A percentile compares a stretch with the other conserved stretches of the same genome.
Evolutionary conservation across 2,329 filamentous ascomycete species (phyloP).

Genomic region (Trichoderma sp.): DNA sequence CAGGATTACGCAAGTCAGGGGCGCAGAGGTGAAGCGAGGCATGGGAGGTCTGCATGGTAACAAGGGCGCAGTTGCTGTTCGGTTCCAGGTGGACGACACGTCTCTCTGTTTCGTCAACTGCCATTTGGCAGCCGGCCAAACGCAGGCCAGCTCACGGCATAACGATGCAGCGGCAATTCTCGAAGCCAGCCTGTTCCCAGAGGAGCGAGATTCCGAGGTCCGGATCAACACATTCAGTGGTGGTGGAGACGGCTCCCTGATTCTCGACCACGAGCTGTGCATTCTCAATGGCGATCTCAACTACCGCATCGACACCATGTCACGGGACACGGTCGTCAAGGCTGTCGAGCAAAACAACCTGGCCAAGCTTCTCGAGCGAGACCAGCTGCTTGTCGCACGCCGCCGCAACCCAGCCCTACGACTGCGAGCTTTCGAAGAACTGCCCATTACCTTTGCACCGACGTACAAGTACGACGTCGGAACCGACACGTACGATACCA

Average conservation of each 20-base stretch:
- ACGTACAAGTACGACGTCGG: slow-evolving; percentile 99
- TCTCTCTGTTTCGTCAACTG: slow-evolving; percentile 97
- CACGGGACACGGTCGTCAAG: slow-evolving; percentile 85
- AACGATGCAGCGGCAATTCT: slow-evolving; percentile 90
- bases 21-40: slow-evolving; percentile 87
- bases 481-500: slow-evolving; percentile 89
- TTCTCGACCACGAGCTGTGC: slow-evolving; percentile 97
- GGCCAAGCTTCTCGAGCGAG: slow-evolving; percentile 82
- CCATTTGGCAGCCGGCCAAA: slow-evolving; percentile 91
- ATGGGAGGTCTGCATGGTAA: slow-evolving; percentile 96
- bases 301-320: slow-evolving; percentile 97
- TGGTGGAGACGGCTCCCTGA: slow-evolving; percentile 93
- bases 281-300: slow-evolving; percentile 95
- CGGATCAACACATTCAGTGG: slow-evolving; percentile 80
- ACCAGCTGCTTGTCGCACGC: slow-evolving; percentile 86
- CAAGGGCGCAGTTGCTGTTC: slow-evolving; percentile 88
- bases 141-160: slow-evolving; percentile 86
- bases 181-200: slow-evolving; percentile 73
- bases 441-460: slow-evolving; percentile 86
- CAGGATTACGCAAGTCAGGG: slow-evolving; percentile 75
- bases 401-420: slow-evolving; percentile 89
- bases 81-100: slow-evolving; percentile 92
- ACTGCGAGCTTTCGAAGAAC: slow-evolving; percentile 85
- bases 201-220: slow-evolving; percentile 66
- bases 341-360: slow-evolving; percentile 82